Percentiles rank a stretch among this genome's conserved stretches.
Conservation (phyloP, 2,329 filamentous ascomycete species). For the Xenoacremonium recifei region DNA sequence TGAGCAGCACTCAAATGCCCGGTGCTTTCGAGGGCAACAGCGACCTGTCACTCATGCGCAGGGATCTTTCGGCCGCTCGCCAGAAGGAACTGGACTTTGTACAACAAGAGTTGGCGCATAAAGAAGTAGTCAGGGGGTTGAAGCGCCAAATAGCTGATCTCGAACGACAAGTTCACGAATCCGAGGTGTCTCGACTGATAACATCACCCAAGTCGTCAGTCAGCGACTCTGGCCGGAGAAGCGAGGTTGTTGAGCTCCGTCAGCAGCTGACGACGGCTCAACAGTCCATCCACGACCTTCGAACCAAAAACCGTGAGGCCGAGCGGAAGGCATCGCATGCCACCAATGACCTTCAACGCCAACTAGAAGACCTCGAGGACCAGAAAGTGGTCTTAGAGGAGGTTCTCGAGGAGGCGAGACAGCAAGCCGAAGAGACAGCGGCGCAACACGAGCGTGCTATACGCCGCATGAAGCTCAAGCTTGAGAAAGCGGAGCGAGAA, state of each 20-base stretch:
- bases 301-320: slow-evolving; percentile 47
- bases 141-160: slow-evolving; percentile 66
- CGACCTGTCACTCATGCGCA: slow-evolving; percentile 60
- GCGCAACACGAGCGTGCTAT: slow-evolving; percentile 43
- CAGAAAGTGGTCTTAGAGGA: slow-evolving; percentile 58
- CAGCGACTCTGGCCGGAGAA: slow-evolving; percentile 52
- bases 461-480: slow-evolving; percentile 45
- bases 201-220: slow-evolving; percentile 44
- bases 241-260: slow-evolving; percentile 58
- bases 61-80: slow-evolving; percentile 62
- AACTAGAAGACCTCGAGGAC: slow-evolving; percentile 57
- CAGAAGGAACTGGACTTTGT: slow-evolving; percentile 64
- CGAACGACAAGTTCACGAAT: slow-evolving; percentile 66
- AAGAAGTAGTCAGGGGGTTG: slow-evolving; percentile 59
- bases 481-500: slow-evolving; percentile 51
- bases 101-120: slow-evolving; percentile 64
- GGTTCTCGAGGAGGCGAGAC: slow-evolving; percentile 54
- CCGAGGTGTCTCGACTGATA: slow-evolving; percentile 52
- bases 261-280: slow-evolving; percentile 60
- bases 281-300: slow-evolving; percentile 56
- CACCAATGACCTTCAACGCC: slow-evolving; percentile 49
- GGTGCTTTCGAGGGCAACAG: slow-evolving; percentile 42
- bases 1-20: slow-evolving; percentile 32
- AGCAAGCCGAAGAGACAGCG: slow-evolving; percentile 46
- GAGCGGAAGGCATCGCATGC: slow-evolving; percentile 44